These are phyloP conservation scores for Camelina neglecta DNA, from an alignment of 345 rosid genomes.

Conservation along the genomic window DNA sequence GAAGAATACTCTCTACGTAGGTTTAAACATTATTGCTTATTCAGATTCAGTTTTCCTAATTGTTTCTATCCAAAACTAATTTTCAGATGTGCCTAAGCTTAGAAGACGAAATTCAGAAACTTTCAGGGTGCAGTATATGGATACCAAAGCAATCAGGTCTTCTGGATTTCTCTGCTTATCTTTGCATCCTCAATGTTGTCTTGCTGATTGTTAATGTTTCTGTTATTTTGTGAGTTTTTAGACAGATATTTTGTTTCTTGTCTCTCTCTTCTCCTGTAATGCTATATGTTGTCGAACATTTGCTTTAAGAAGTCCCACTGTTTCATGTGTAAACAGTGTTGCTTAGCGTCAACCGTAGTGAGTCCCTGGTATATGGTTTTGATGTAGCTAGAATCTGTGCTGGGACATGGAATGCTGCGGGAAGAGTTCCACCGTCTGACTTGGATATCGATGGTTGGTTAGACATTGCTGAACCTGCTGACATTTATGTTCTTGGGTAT, in stretches of 20 bases:
- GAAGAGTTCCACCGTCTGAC: slow-evolving; percentile 66
- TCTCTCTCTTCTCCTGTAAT: background rate
- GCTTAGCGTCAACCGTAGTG: background rate
- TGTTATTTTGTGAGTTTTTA: background rate
- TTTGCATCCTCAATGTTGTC: slow-evolving; percentile 9
- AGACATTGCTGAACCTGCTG: slow-evolving; percentile 70
- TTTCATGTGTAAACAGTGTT: slow-evolving; percentile 26
- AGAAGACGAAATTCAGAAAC: slow-evolving; percentile 88
- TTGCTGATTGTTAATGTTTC: background rate
- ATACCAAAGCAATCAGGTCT: slow-evolving; percentile 77
- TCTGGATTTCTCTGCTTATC: slow-evolving; percentile 26
- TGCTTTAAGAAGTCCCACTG: background rate
- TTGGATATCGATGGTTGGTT: slow-evolving; percentile 85
- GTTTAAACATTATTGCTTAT: background rate
- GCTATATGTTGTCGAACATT: background rate
- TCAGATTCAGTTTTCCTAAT: slow-evolving; percentile 11
- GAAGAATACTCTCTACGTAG: background rate
- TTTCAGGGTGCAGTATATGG: slow-evolving; percentile 78
- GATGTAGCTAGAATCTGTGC: slow-evolving; percentile 55
- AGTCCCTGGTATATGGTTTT: slow-evolving; percentile 33
- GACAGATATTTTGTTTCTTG: background rate
- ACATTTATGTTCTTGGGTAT: slow-evolving; percentile 80
- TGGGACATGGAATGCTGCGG: slow-evolving; percentile 91
- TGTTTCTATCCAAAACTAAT: slow-evolving; percentile 1
- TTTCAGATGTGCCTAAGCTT: slow-evolving; percentile 56